Conservation (phyloP, 768 basidiomycete species). For the Leucocoprinus birnbaumii region DNA sequence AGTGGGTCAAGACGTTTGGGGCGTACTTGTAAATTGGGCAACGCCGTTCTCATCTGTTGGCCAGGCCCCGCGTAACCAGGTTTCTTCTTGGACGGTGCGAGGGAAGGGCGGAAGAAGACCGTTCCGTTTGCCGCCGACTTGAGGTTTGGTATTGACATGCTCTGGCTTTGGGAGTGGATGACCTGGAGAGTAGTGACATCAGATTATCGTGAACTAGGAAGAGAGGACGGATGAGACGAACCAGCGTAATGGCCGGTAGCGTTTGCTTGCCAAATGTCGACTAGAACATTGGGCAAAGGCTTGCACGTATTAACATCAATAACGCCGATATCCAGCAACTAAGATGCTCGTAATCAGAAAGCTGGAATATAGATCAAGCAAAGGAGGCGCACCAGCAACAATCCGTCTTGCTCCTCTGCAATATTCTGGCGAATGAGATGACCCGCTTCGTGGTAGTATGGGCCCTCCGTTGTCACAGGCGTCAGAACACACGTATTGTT, state of each 20-base stretch:
- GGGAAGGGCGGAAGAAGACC: conserved; percentile 45
- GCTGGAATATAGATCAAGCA: too few relatives aligned
- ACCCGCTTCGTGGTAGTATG: conserved; percentile 48
- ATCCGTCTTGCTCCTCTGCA: conserved; percentile 48
- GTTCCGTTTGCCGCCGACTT: conserved; percentile 40
- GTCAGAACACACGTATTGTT: conserved; percentile 55
- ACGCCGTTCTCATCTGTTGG: conserved; percentile 51
- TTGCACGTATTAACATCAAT: conserved; percentile 57
- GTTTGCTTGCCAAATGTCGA: conserved; percentile 60
- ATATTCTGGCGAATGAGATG: conserved; percentile 54
- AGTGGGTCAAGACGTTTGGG: background rate
- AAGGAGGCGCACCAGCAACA: conserved; percentile 37
- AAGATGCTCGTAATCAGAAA: background rate
- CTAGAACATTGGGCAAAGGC: conserved; percentile 52
- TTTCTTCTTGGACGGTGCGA: conserved; percentile 37
- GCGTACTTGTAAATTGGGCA: conserved; percentile 49
- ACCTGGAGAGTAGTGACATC: conserved; percentile 22
- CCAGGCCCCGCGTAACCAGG: conserved; percentile 53
- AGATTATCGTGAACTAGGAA: background rate
- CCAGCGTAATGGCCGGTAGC: conserved; percentile 55
- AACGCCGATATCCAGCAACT: conserved; percentile 54
- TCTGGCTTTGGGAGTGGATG: conserved; percentile 46
- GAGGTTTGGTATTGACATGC: conserved; percentile 40
- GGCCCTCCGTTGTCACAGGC: conserved; percentile 52
- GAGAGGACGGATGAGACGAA: conserved; percentile 12